A percentile compares a stretch with the other conserved stretches of the same genome.
These are phyloP conservation scores for Drechslera avenae DNA, from an alignment of 2,329 filamentous ascomycete species.

Conservation along the genomic window DNA sequence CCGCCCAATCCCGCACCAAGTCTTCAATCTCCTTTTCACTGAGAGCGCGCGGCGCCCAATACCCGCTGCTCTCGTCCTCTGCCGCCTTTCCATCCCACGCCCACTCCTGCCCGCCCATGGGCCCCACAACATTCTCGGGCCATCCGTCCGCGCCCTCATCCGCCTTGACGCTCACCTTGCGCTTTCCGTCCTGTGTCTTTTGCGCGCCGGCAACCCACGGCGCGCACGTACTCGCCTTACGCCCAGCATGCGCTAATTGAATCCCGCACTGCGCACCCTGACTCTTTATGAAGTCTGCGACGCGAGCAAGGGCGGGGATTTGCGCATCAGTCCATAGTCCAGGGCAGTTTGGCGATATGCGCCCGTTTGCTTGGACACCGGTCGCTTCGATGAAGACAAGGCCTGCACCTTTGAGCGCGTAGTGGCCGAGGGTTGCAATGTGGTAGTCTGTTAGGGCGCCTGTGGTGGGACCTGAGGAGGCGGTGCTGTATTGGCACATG, in stretches of 20 bases:
- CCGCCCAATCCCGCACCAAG: constrained; percentile 48
- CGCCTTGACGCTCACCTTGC: constrained; percentile 37
- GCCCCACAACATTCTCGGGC: constrained; percentile 43
- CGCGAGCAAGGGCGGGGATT: constrained; percentile 39
- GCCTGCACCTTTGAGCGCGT: constrained; percentile 45
- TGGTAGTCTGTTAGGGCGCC: constrained; percentile 48
- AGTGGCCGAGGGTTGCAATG: constrained; percentile 47
- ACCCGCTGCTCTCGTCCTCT: constrained; percentile 40
- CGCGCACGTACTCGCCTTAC: constrained; percentile 43
- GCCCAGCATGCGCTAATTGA: constrained; percentile 46
- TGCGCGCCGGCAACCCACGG: constrained; percentile 34
- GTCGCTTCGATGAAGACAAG: constrained; percentile 47
- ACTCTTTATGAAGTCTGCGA: constrained; percentile 45
- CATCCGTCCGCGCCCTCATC: constrained; percentile 40
- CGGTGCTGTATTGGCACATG: constrained; percentile 48
- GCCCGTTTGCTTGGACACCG: constrained; percentile 43
- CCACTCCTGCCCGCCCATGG: constrained; percentile 47
- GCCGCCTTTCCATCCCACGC: constrained; percentile 47
- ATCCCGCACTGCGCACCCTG: constrained; percentile 41
- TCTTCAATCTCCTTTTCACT: constrained; percentile 48
- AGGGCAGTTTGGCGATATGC: constrained; percentile 46
- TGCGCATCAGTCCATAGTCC: constrained; percentile 47
- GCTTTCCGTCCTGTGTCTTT: constrained; percentile 24
- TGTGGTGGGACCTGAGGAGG: constrained; percentile 41
- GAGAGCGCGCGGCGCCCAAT: constrained; percentile 46